These are phyloP conservation scores for Hirsutella minnesotensis DNA, from an alignment of 2,329 filamentous ascomycete genomes.

Conservation along the genomic window DNA sequence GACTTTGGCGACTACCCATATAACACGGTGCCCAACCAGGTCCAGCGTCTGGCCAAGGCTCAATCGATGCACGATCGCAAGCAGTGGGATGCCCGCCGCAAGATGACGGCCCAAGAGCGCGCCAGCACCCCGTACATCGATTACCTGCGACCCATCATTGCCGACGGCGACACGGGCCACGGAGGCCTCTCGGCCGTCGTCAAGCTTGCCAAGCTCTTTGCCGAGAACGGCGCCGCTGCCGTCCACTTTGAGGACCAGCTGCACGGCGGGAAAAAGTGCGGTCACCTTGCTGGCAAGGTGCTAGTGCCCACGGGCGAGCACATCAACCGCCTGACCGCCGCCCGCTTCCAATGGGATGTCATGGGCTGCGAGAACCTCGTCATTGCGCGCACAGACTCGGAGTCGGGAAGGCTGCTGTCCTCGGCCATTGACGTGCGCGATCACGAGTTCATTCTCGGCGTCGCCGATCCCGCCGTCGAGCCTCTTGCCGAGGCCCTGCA, in stretches of 20 bases:
- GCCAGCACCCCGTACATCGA: constrained; percentile 72
- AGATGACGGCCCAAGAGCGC: constrained; percentile 63
- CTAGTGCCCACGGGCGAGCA: constrained; percentile 89
- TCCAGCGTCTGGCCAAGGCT: constrained; percentile 90
- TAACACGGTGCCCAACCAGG: constrained; percentile 97
- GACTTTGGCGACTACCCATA: constrained; percentile 99
- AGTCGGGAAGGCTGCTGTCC: constrained; percentile 81
- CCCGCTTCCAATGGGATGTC: constrained; percentile 94
- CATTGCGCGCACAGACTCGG: constrained; percentile 89
- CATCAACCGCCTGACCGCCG: constrained; percentile 85
- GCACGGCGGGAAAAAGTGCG: constrained; percentile 97
- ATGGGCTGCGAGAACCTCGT: constrained; percentile 95
- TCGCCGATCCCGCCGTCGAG: constrained; percentile 60
- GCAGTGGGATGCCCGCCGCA: constrained; percentile 77
- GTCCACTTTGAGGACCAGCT: constrained; percentile 98
- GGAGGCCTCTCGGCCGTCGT: constrained; percentile 86
- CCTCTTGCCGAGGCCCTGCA: constrained; percentile 83
- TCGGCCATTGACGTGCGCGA: constrained; percentile 89
- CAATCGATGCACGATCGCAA: constrained; percentile 96
- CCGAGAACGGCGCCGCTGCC: constrained; percentile 89
- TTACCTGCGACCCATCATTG: constrained; percentile 88
- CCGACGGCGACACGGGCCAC: constrained; percentile 92
- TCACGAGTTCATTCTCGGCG: constrained; percentile 91
- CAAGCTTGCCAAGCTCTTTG: constrained; percentile 94
- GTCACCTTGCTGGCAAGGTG: constrained; percentile 91